A percentile compares a stretch with the other conserved stretches of the same genome.
These are phyloP conservation scores for Carex littledalei DNA, from an alignment of 176 grass and related monocot species.

Conservation along the genomic window DNA sequence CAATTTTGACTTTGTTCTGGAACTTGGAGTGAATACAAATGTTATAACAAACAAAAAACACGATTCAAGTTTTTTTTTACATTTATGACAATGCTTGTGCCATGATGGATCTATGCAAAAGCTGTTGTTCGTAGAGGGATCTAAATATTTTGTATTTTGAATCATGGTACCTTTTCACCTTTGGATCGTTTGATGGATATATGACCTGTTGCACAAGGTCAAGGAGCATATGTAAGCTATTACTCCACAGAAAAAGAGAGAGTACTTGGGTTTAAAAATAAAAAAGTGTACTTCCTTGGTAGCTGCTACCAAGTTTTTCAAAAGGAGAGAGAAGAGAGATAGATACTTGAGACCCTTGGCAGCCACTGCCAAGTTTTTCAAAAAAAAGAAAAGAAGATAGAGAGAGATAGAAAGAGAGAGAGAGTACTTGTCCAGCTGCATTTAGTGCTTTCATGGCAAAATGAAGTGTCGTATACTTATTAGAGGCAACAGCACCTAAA, in stretches of 20 bases:
- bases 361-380: neutral
- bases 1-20: neutral
- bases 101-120: constrained; percentile 55
- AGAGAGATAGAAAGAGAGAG: neutral
- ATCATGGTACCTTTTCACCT: constrained; percentile 82
- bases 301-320: neutral
- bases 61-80: neutral
- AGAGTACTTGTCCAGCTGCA: constrained; percentile 65
- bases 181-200: constrained; percentile 57
- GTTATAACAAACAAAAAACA: neutral
- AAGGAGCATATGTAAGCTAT: neutral
- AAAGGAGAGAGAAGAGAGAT: neutral
- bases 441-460: constrained; percentile 83
- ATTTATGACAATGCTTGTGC: constrained; percentile 48
- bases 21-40: neutral
- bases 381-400: no score
- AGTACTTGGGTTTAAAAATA: neutral
- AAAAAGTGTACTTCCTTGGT: no score
- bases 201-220: constrained; percentile 52
- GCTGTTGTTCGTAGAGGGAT: constrained; percentile 80
- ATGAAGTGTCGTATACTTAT: constrained; percentile 50
- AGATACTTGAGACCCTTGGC: neutral
- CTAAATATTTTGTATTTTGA: constrained; percentile 85
- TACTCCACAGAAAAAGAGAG: neutral
- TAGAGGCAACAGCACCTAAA: constrained; percentile 82